Base-by-base conservation (phyloP, 2,329 filamentous ascomycete species). In the Gliomastix tumulicola region DNA sequence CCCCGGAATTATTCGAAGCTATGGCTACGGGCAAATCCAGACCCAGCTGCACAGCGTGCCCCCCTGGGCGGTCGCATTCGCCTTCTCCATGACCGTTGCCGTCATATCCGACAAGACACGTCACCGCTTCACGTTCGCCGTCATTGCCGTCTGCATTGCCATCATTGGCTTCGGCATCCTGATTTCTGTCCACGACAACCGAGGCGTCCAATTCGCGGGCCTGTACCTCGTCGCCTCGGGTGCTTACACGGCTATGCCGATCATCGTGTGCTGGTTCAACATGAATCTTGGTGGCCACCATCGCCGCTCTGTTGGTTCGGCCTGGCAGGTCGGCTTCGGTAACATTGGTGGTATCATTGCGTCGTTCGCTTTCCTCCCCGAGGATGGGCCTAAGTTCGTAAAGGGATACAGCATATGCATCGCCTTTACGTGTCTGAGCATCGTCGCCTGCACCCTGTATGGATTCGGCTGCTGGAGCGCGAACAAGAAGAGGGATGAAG, bases 201-300 rank as follows among this genome's bases (percentile, higher is more conserved):
- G 63, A 1, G 44, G 71, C 11, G 61, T 86, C 7, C 74, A 92
- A 55, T 96, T 95, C 50, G 83, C 69, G 0, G 85, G 83, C 0
- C 71, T 96, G 0, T 94, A 94, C 66, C 66, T 96, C 21, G 77
- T 94, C 34, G 82, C 85, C 3, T 80, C 80, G 63, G 87, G 87
- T 34, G 74, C 76, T 0, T 96, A 94, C 60, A 80, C 79, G 2
- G 86, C 88, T n/a, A 89, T 95, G 83, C 88, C 90, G 0, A 80
- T 95, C 21, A 77, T 88, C 30, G 75, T 88, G 7, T 88, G 83
- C 56, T 89, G 84, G 84, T 88, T 83, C 57, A 82, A 82, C 48
- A 87, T 88, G 76, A 89, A 88, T 48, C 64, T 88, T 2, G 77
- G 77, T 3, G 84, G 83, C 0, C 84, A 88, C 53, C 80, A 80